Evolutionary conservation across 345 rosid genomes (phyloP), one percentile per base, ranked within the genome.

Genomic region (Syzygium jambos): DNA sequence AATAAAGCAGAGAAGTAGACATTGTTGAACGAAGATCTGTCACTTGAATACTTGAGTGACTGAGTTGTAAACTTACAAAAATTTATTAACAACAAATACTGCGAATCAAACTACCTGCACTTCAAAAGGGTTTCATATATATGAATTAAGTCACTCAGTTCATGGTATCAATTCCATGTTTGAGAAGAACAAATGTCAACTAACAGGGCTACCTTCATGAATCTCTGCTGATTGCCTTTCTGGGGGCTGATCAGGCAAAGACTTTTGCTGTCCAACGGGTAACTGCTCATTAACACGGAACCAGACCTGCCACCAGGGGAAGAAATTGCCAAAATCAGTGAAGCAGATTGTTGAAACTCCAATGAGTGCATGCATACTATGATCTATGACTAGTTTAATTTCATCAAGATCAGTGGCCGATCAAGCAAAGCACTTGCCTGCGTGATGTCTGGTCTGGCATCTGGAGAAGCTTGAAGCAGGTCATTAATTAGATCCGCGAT

Each of bases 371-470:
- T 73, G 87, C 87, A 87, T 88, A 89, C 87, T 87, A 88, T 88
- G 87, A 92, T 93, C 95, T 95, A 93, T 90, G 91, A 95, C 94
- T 94, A 94, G 93, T 95, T 96, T 93, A 92, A 94, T 89, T 92
- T 94, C 95, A 94, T 92, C 93, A 92, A 94, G 94, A 91, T 91
- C 93, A 92, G 91, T 87, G 92, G 93, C 94, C 91, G 90, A 93
- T 92, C 95, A 95, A 93, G 92, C 96, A 93, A 95, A 93, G 95
- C 92, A 92, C 95, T 90, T 93, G 93, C 99, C 98, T 96, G 99
- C 89, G 96, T 96, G 95, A 98, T 96, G 95, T 98, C 99, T 90
- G 98, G 98, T 91, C 99, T 92, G 90, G 94, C 97, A 87, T 93
- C 94, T 38, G 99, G 98, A 85, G 98, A 98, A 89, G 94, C 94